A percentile compares a stretch with the other conserved stretches of the same genome.
Evolutionary conservation across 257 asterid genomes (phyloP).

Genomic region (Gardenia jasminoides): DNA sequence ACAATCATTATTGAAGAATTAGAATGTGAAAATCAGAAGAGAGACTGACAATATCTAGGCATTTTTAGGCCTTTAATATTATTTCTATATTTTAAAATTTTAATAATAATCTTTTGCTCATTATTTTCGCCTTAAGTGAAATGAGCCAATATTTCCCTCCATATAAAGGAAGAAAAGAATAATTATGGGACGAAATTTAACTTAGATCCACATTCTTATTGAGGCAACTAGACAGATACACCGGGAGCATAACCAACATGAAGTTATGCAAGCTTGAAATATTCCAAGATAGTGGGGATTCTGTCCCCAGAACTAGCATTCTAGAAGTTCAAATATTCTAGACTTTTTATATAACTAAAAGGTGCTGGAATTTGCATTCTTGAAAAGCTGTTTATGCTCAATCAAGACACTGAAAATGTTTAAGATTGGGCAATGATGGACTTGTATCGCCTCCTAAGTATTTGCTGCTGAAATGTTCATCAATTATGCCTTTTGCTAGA

Average conservation of each 20-base stretch:
- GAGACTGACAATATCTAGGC: too few relatives aligned
- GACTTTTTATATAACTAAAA: conserved; percentile 10
- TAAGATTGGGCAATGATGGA: conserved; percentile 20
- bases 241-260: conserved; percentile 11
- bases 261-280: conserved; percentile 23
- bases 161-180: too few relatives aligned
- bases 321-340: conserved; percentile 22
- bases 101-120: too few relatives aligned
- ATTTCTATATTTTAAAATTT: too few relatives aligned
- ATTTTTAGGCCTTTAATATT: too few relatives aligned
- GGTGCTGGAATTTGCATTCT: conserved; percentile 17
- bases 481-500: conserved; percentile 11
- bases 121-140: too few relatives aligned
- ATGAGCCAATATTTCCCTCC: too few relatives aligned
- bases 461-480: not conserved
- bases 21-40: too few relatives aligned
- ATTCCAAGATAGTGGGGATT: conserved; percentile 22
- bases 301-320: conserved; percentile 17
- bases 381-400: conserved; percentile 29
- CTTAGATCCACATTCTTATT: too few relatives aligned
- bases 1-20: too few relatives aligned
- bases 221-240: too few relatives aligned
- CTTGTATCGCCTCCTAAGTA: conserved; percentile 28
- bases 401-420: conserved; percentile 20
- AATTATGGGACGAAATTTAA: too few relatives aligned